Evolutionary conservation across 108 stramenopile species (phyloP).

Genomic region (Pelagomonas calceolata): DNA sequence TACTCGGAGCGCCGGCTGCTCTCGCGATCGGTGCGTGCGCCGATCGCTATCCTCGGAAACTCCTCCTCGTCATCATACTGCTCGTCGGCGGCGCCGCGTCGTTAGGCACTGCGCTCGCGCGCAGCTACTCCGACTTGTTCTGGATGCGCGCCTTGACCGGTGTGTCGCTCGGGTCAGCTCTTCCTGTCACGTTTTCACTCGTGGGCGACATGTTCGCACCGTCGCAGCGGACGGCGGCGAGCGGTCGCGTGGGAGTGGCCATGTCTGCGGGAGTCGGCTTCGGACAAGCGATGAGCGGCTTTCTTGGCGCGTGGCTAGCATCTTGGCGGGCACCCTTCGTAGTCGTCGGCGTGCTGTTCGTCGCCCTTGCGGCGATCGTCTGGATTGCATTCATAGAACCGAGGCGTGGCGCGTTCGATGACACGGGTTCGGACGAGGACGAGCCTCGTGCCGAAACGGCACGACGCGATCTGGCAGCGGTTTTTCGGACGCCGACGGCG

Average conservation of each 20-base stretch:
- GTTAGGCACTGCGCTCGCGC: slow-evolving; percentile 49
- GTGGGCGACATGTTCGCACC: slow-evolving; percentile 61
- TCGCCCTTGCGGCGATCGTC: slow-evolving; percentile 52
- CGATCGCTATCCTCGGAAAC: neutral
- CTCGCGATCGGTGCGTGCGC: slow-evolving; percentile 36
- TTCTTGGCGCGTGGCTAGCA: slow-evolving; percentile 55
- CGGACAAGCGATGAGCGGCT: slow-evolving; percentile 49
- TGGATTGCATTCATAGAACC: slow-evolving; percentile 50
- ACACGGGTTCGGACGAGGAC: slow-evolving; percentile 1
- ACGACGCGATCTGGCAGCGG: slow-evolving; percentile 8
- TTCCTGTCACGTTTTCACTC: slow-evolving; percentile 68
- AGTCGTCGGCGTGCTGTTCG: slow-evolving; percentile 49
- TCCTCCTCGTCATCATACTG: slow-evolving; percentile 55
- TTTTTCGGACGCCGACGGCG: slow-evolving; percentile 48
- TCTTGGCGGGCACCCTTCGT: slow-evolving; percentile 73
- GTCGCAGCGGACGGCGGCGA: slow-evolving; percentile 38
- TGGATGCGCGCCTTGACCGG: slow-evolving; percentile 66
- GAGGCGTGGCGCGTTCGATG: slow-evolving; percentile 54
- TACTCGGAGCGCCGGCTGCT: slow-evolving; percentile 59
- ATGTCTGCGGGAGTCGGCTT: neutral
- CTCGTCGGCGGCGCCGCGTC: slow-evolving; percentile 69
- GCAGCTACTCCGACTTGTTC: slow-evolving; percentile 55
- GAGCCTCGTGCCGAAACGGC: neutral
- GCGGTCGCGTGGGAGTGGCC: neutral
- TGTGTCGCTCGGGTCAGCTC: slow-evolving; percentile 59